Percentiles rank a stretch among this genome's conserved stretches.
Conservation (phyloP, 2,329 filamentous ascomycete species). For the Xylaria hypoxylon region DNA sequence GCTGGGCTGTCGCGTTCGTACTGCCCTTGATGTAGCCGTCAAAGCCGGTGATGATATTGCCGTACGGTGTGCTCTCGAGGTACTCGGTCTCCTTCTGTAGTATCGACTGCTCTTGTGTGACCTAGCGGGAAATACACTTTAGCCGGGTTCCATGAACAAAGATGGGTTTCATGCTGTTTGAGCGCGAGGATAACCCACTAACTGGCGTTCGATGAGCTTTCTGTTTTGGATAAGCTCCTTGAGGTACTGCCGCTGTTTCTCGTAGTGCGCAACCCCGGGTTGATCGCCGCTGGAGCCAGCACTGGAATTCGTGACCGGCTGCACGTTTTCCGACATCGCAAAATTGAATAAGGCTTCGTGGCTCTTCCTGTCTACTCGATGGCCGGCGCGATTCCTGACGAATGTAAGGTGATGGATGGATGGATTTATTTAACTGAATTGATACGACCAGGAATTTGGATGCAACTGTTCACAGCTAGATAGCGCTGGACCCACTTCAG, state of each 20-base stretch:
- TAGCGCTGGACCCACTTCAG: not conserved
- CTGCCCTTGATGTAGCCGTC: constrained; percentile 97
- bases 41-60: constrained; percentile 98
- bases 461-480: not conserved
- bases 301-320: constrained; percentile 40
- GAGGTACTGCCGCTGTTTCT: constrained; percentile 62
- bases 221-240: constrained; percentile 59
- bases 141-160: constrained; percentile 3
- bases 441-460: too few relatives aligned
- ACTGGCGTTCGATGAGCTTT: constrained; percentile 45
- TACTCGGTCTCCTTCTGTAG: constrained; percentile 86
- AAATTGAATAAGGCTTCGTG: constrained; percentile 1
- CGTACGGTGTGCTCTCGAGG: constrained; percentile 86
- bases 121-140: constrained; percentile 52
- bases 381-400: not conserved
- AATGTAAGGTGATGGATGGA: not conserved
- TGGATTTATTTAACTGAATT: not conserved
- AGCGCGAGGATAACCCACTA: constrained; percentile 40
- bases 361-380: constrained; percentile 13
- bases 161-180: not conserved
- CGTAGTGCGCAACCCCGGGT: constrained; percentile 56
- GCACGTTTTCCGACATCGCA: constrained; percentile 51
- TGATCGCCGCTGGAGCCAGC: constrained; percentile 43
- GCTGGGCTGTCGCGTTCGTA: constrained; percentile 70
- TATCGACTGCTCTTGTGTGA: constrained; percentile 81